Evolutionary conservation across 352 stramenopile species (phyloP), one percentile per base, ranked within the genome.

Genomic region (Phytopythium montanum): DNA sequence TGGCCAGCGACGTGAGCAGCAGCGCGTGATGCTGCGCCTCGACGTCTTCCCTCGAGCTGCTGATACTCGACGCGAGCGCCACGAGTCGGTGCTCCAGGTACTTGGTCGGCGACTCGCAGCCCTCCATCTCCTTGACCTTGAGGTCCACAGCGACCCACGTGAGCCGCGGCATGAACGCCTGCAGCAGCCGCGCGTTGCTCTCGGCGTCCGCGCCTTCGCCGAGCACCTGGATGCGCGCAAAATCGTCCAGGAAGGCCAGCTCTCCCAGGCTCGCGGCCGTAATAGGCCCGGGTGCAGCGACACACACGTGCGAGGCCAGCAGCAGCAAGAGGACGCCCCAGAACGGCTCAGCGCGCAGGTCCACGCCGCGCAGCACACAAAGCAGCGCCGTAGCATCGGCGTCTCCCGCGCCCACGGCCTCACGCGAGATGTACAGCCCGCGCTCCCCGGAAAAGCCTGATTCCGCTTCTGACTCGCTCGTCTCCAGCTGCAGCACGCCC

Each of bases 61-160:
- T 66, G 23, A 49, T 51, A 2, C 29, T 61, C 3, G 54, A 34
- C 23, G 45, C 21, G 21, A 72, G 71, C 39, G 66, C 75, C 25
- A 64, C 60, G 55, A 92, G 65, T 50, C 84, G 75, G 48, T 81
- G 66, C 58, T 90, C 81, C n/a, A 92, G 86, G 65, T 90, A 92
- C 52, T 73, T 76, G 25, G 65, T 68, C 18, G 79, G 65, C 16
- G 77, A 84, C 54, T 92, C 77, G 49, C 69, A 73, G 51, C 81
- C 81, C 54, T 81, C 66, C 79, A 92, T 87, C 58, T 92, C 79
- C 64, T 92, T 90, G 55, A 87, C 73, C 66, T 92, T 90, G 56
- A 92, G 75, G 59, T 90, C 81, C 52, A 92, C 55, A 1, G 81
- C 81, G 12, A 70, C 77, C 81, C 81, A 92, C 48, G 81, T 90